Conservation (phyloP, 805 yeast species). For the Zygosaccharomyces bisporus region DNA sequence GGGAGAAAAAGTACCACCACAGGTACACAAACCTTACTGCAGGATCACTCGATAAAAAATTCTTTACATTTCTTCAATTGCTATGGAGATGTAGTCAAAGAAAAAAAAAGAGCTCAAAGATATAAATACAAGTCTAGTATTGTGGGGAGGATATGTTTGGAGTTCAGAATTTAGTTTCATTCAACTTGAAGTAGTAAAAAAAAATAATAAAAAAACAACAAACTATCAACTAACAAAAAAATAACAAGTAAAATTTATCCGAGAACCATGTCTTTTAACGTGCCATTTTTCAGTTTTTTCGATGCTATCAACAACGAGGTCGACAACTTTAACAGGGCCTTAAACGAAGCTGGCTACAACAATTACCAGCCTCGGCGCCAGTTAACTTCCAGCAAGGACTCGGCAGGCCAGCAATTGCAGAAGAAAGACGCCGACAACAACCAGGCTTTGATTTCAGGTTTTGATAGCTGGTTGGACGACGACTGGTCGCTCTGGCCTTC, state of each 20-base stretch:
- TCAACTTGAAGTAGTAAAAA: neutral
- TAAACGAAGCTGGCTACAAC: slow-evolving; percentile 31
- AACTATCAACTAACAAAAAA: neutral
- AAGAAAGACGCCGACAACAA: slow-evolving; percentile 7
- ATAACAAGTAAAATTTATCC: neutral
- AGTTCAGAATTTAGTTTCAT: too few relatives aligned
- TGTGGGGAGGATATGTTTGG: too few relatives aligned
- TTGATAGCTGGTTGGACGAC: slow-evolving; percentile 27
- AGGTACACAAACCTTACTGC: neutral
- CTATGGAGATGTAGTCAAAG: neutral
- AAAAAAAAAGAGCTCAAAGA: neutral
- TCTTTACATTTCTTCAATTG: neutral
- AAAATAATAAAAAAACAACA: neutral
- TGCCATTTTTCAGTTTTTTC: slow-evolving; percentile 45
- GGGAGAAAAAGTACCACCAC: slow-evolving; percentile 1
- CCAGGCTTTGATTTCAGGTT: slow-evolving; percentile 1
- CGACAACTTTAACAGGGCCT: slow-evolving; percentile 36
- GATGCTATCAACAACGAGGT: slow-evolving; percentile 44
- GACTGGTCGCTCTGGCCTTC: slow-evolving; percentile 30
- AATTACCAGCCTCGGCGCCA: slow-evolving; percentile 23
- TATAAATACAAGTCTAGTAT: too few relatives aligned
- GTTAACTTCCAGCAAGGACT: slow-evolving; percentile 10
- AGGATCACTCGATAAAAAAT: neutral
- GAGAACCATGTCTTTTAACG: slow-evolving; percentile 34
- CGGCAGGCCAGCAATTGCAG: slow-evolving; percentile 7